These are phyloP conservation scores for Aspergillus glaucus DNA, from an alignment of 2,329 filamentous ascomycete genomes.

Conservation along the genomic window DNA sequence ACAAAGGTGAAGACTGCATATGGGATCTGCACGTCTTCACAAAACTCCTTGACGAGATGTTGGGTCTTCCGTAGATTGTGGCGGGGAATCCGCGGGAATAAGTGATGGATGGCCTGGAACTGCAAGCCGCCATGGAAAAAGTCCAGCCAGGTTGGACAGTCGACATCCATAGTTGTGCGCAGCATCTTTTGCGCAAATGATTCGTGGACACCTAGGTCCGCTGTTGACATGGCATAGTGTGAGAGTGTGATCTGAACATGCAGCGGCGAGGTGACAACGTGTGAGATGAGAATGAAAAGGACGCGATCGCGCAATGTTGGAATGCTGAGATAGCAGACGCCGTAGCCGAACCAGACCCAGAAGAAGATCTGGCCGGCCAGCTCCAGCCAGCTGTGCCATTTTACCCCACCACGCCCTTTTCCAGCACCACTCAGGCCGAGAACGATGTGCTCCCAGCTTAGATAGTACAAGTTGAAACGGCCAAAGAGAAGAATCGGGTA, in stretches of 20 bases:
- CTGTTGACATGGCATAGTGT: conserved; percentile 83
- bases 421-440: conserved; percentile 55
- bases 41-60: conserved; percentile 70
- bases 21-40: conserved; percentile 67
- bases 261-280: conserved; percentile 68
- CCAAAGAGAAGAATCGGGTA: conserved; percentile 54
- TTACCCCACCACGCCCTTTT: conserved; percentile 40
- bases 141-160: conserved; percentile 75
- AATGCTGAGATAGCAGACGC: conserved; percentile 62
- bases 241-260: conserved; percentile 82
- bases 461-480: conserved; percentile 73
- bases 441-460: conserved; percentile 69
- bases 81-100: conserved; percentile 70
- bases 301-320: conserved; percentile 61
- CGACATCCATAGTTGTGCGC: conserved; percentile 81
- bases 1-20: conserved; percentile 73
- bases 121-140: conserved; percentile 79
- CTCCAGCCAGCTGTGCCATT: conserved; percentile 66
- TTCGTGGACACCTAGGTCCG: conserved; percentile 70
- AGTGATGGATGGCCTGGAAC: conserved; percentile 68
- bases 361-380: conserved; percentile 66
- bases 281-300: conserved; percentile 67
- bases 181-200: conserved; percentile 83
- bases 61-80: conserved; percentile 71
- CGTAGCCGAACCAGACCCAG: conserved; percentile 76